Conservation (phyloP, 768 basidiomycete species). For the Crassisporium funariophilum region DNA sequence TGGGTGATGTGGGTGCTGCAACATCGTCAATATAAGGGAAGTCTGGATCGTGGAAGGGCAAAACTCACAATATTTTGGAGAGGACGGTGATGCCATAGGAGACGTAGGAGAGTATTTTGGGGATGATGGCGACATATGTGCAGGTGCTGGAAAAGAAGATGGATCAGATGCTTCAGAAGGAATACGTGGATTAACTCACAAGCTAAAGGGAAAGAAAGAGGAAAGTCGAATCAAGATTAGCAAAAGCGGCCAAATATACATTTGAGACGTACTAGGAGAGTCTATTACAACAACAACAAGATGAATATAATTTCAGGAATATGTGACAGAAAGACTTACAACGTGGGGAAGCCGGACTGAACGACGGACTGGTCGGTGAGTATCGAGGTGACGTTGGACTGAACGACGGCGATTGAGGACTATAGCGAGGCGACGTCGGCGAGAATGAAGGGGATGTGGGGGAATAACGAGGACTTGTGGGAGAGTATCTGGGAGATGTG, state of each 20-base stretch:
- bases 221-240: slow-evolving; percentile 23
- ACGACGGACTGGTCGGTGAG: slow-evolving; percentile 88
- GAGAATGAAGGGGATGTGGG: slow-evolving; percentile 86
- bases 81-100: slow-evolving; percentile 85
- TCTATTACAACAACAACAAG: slow-evolving; percentile 43
- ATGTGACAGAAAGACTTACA: slow-evolving; percentile 50
- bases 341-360: slow-evolving; percentile 91
- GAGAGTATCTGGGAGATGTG: slow-evolving; percentile 84
- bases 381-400: slow-evolving; percentile 89
- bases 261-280: slow-evolving; percentile 70
- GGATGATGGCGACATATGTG: slow-evolving; percentile 85
- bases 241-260: slow-evolving; percentile 7
- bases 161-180: background rate
- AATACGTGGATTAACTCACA: slow-evolving; percentile 49
- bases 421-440: slow-evolving; percentile 82
- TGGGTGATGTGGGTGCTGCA: slow-evolving; percentile 81
- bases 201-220: slow-evolving; percentile 39
- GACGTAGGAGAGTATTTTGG: slow-evolving; percentile 95
- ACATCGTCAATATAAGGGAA: slow-evolving; percentile 9
- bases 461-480: slow-evolving; percentile 85
- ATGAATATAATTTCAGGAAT: slow-evolving; percentile 18
- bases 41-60: background rate
- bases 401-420: slow-evolving; percentile 89
- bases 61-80: slow-evolving; percentile 86
- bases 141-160: slow-evolving; percentile 53